These are phyloP conservation scores for Pseudogymnoascus sp. DNA, from an alignment of 2,329 filamentous ascomycete species.

Conservation along the genomic window DNA sequence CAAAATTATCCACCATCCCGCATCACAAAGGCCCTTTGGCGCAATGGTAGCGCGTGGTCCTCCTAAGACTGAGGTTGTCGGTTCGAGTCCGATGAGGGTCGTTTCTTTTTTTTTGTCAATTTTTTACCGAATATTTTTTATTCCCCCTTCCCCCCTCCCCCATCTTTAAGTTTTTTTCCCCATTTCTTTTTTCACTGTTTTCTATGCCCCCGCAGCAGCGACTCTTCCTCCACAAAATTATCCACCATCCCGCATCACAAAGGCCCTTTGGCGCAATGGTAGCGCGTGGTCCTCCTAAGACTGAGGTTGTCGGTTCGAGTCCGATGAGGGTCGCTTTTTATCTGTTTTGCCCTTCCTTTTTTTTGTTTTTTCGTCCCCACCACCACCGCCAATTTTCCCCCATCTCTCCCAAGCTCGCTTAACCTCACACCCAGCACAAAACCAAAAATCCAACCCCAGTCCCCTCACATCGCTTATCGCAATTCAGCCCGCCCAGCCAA, in stretches of 20 bases:
- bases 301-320: slow-evolving; percentile 37
- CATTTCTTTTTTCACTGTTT: too few species aligned
- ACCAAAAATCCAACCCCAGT: too few species aligned
- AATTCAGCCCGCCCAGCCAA: too few species aligned
- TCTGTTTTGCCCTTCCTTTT: not conserved
- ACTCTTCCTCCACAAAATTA: too few species aligned
- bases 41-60: slow-evolving; percentile 42
- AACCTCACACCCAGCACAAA: too few species aligned
- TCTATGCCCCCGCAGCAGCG: too few species aligned
- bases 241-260: too few species aligned
- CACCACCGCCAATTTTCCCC: not conserved
- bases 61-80: slow-evolving; percentile 41
- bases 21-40: slow-evolving; percentile 24
- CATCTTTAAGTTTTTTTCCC: too few species aligned
- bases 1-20: too few species aligned
- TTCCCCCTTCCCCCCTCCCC: too few species aligned
- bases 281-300: slow-evolving; percentile 43
- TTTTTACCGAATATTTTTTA: too few species aligned
- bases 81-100: slow-evolving; percentile 26
- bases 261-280: slow-evolving; percentile 36
- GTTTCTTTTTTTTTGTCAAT: not conserved
- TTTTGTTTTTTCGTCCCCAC: not conserved
- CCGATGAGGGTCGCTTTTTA: slow-evolving; percentile 10
- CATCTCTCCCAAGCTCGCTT: not conserved
- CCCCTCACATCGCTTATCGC: too few species aligned